Percentiles rank a stretch among this genome's conserved stretches.
Evolutionary conservation across 805 yeast species (phyloP).

Genomic region (Jamesozyma hellenica): DNA sequence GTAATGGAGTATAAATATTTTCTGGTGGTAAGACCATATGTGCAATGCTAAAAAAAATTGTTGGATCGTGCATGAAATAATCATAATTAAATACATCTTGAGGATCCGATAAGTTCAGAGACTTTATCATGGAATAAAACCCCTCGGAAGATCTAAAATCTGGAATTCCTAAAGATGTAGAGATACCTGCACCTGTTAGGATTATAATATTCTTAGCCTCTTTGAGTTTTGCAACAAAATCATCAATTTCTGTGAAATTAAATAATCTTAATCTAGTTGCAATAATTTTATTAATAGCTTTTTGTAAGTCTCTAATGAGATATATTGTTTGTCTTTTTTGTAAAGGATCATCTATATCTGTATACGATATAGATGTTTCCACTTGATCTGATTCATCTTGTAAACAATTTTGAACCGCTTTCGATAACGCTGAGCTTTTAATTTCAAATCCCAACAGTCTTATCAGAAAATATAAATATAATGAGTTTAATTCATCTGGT

Average conservation of each 20-base stretch:
- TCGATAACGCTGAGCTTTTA: slow-evolving; percentile 28
- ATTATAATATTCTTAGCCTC: slow-evolving; percentile 55
- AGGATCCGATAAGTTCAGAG: slow-evolving; percentile 70
- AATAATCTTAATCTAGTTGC: slow-evolving; percentile 46
- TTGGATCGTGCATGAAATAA: slow-evolving; percentile 62
- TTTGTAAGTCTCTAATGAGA: slow-evolving; percentile 43
- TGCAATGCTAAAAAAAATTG: slow-evolving; percentile 74
- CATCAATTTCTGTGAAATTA: slow-evolving; percentile 46
- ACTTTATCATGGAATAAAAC: slow-evolving; percentile 57
- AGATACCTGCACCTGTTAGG: slow-evolving; percentile 87
- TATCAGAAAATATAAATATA: slow-evolving; percentile 47
- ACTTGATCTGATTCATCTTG: slow-evolving; percentile 15
- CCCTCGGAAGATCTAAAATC: slow-evolving; percentile 86
- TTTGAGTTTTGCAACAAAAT: slow-evolving; percentile 44
- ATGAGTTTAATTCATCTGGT: slow-evolving; percentile 49
- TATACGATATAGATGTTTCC: slow-evolving; percentile 1
- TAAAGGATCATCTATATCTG: slow-evolving; percentile 27
- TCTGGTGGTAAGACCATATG: slow-evolving; percentile 73
- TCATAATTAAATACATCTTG: slow-evolving; percentile 78
- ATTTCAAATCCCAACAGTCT: slow-evolving; percentile 52
- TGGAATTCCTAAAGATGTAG: slow-evolving; percentile 83
- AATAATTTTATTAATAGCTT: slow-evolving; percentile 55
- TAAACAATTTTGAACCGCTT: slow-evolving; percentile 18
- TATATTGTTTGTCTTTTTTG: slow-evolving; percentile 38
- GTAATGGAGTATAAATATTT: slow-evolving; percentile 59